Percentiles rank a stretch among this genome's conserved stretches.
phyloP scores from a whole-genome alignment of 345 rosid genomes.

The Moricandia moricandioides region DNA sequence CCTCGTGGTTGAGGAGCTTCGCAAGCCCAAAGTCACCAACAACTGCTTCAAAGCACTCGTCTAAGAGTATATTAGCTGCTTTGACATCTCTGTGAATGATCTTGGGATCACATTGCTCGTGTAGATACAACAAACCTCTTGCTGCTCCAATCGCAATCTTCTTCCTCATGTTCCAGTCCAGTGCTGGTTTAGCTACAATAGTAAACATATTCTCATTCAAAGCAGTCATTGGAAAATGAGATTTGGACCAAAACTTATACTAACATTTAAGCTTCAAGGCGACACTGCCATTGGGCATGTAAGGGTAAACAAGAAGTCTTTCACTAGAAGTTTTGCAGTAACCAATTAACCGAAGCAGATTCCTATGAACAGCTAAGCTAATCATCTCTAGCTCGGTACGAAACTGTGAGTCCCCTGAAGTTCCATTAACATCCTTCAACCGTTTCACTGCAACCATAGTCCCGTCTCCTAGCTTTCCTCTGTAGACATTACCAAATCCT shows the following conservation, averaged over 20 bases:
- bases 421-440: conserved; percentile 71
- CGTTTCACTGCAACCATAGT: conserved; percentile 80
- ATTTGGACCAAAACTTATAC: conserved; percentile 28
- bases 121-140: conserved; percentile 83
- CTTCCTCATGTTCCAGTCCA: conserved; percentile 90
- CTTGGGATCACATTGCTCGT: conserved; percentile 94
- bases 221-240: neutral
- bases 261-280: conserved; percentile 87
- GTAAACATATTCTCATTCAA: neutral
- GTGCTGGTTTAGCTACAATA: conserved; percentile 63
- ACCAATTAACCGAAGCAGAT: conserved; percentile 74
- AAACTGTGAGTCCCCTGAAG: conserved; percentile 82
- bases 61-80: conserved; percentile 89
- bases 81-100: conserved; percentile 91
- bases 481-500: conserved; percentile 94
- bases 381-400: conserved; percentile 90
- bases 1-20: conserved; percentile 85
- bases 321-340: conserved; percentile 70
- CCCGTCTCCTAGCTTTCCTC: conserved; percentile 81
- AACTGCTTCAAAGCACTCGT: conserved; percentile 77
- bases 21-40: conserved; percentile 98
- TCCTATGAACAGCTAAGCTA: conserved; percentile 90
- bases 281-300: conserved; percentile 93
- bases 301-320: conserved; percentile 85
- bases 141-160: conserved; percentile 94